Percentiles rank a stretch among this genome's conserved stretches.
Evolutionary conservation across 2,329 filamentous ascomycete species (phyloP).

Genomic region (Orbilia ellipsospora): DNA sequence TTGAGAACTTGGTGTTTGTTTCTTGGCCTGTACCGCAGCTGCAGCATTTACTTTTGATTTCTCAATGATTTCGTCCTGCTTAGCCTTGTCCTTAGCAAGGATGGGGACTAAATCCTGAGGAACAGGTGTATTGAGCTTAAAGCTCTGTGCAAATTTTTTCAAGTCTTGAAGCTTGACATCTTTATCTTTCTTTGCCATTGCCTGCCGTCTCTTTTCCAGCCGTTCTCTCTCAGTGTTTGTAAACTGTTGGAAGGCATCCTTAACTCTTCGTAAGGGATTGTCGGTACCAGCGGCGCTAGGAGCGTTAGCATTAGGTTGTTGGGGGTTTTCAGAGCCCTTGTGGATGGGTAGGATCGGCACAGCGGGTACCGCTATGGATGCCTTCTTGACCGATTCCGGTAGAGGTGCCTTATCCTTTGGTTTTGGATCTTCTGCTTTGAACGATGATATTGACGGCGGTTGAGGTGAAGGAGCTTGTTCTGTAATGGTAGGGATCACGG

Average conservation of each 20-base stretch:
- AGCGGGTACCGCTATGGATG: slow-evolving; percentile 37
- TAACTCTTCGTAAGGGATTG: slow-evolving; percentile 62
- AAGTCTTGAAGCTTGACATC: slow-evolving; percentile 92
- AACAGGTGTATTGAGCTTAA: slow-evolving; percentile 93
- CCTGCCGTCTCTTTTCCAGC: slow-evolving; percentile 65
- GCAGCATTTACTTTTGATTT: slow-evolving; percentile 69
- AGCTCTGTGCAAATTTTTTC: slow-evolving; percentile 92
- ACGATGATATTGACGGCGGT: slow-evolving; percentile 50
- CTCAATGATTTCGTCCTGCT: slow-evolving; percentile 91
- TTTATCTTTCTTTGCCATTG: slow-evolving; percentile 75
- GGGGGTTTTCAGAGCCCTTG: slow-evolving; percentile 44
- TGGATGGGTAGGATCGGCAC: slow-evolving; percentile 46
- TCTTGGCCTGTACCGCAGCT: slow-evolving; percentile 46
- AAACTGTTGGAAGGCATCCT: slow-evolving; percentile 74
- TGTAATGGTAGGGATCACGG: slow-evolving; percentile 53
- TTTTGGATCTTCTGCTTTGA: slow-evolving; percentile 55
- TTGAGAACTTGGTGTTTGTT: slow-evolving; percentile 41
- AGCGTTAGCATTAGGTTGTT: slow-evolving; percentile 18
- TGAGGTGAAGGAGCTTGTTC: slow-evolving; percentile 52
- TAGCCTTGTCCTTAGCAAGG: slow-evolving; percentile 93
- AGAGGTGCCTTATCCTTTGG: slow-evolving; percentile 62
- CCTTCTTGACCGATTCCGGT: slow-evolving; percentile 57
- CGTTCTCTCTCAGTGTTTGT: slow-evolving; percentile 70
- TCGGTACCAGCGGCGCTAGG: slow-evolving; percentile 32
- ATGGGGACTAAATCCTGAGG: slow-evolving; percentile 92